Percentiles rank a stretch among this genome's conserved stretches.
Evolutionary conservation across 305 asterid species (phyloP).

Genomic region (Solanum chacoense): DNA sequence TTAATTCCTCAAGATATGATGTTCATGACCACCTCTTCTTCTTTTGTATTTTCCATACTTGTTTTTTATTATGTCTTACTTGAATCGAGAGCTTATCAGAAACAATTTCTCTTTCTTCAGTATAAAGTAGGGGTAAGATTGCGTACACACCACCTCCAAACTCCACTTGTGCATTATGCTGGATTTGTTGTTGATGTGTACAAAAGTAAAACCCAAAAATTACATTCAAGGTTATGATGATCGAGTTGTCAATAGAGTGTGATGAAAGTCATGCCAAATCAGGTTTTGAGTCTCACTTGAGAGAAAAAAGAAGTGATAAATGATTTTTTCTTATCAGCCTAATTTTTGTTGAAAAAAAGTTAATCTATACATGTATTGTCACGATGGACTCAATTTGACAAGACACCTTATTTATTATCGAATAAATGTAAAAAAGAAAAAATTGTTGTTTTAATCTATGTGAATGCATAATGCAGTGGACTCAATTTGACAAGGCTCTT

Average conservation of each 20-base stretch:
- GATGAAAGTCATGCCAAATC: not conserved
- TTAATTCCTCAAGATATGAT: not conserved
- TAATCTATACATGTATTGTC: not conserved
- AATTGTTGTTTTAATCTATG: too few species aligned
- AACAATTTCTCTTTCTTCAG: not conserved
- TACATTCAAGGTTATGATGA: not conserved
- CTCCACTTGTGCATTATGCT: not conserved
- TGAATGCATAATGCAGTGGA: not conserved
- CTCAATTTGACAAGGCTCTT: not conserved
- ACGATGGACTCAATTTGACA: not conserved
- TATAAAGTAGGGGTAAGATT: not conserved
- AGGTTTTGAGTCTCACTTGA: not conserved
- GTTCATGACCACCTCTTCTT: not conserved
- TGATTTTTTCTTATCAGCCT: not conserved
- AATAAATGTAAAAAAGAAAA: too few species aligned
- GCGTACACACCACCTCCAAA: not conserved
- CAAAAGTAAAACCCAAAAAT: not conserved
- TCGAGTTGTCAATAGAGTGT: not conserved
- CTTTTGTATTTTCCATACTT: not conserved
- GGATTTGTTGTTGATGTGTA: not conserved
- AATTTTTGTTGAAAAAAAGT: not conserved
- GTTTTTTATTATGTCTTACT: not conserved
- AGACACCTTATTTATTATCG: not conserved
- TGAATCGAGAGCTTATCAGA: fast-evolving
- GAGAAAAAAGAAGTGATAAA: not conserved